These are phyloP conservation scores for Pontederia paniculata DNA, from an alignment of 176 grass and related monocot species.

Conservation along the genomic window DNA sequence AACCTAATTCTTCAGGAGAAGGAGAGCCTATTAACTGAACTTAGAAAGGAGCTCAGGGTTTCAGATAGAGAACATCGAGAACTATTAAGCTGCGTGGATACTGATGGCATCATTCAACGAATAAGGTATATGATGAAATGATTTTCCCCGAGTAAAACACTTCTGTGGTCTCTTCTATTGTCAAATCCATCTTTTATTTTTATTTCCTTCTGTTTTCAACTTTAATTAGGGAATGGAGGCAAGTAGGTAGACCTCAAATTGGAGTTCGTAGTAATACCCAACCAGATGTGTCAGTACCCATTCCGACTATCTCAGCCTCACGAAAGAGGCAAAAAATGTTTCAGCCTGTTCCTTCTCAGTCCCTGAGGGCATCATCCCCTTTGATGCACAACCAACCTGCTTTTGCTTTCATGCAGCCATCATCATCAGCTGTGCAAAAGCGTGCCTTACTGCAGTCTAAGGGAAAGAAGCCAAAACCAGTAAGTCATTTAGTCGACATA, in stretches of 20 bases:
- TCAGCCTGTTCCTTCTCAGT: conserved; percentile 33
- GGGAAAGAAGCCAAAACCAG: too few species aligned
- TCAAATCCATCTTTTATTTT: background rate
- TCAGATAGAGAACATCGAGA: conserved; percentile 14
- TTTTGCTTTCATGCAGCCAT: too few species aligned
- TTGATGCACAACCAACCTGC: too few species aligned
- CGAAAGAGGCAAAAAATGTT: conserved; percentile 90
- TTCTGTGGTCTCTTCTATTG: background rate
- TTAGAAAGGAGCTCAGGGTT: conserved; percentile 16
- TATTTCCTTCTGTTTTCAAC: background rate
- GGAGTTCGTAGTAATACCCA: conserved; percentile 44
- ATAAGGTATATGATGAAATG: conserved; percentile 4
- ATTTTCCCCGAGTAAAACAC: background rate
- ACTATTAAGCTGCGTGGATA: conserved; percentile 11
- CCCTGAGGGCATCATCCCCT: too few species aligned
- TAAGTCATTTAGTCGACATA: background rate
- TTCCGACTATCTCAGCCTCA: conserved; percentile 50
- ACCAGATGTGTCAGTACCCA: conserved; percentile 39
- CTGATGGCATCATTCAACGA: conserved; percentile 8
- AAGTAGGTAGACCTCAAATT: conserved; percentile 36
- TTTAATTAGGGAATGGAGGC: conserved; percentile 37
- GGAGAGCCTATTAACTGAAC: too few species aligned
- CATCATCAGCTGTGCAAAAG: too few species aligned
- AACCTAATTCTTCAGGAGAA: too few species aligned
- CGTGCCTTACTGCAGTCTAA: too few species aligned